Evolutionary conservation across 164 flowering plant species (phyloP).

Genomic region (grape (Vitis vinifera)): DNA sequence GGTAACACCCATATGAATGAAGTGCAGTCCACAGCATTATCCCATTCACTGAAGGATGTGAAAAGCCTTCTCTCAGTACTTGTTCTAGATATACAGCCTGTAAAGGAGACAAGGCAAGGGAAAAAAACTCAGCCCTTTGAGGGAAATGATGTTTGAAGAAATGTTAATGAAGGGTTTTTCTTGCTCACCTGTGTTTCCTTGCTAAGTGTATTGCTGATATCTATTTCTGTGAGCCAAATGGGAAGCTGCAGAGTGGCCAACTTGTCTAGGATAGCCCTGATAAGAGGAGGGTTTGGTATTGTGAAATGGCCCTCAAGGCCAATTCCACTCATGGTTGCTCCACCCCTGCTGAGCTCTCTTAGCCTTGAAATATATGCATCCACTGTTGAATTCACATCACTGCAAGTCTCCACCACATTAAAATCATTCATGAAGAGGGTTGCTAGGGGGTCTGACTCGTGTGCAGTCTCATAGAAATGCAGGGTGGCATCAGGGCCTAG

Average conservation of each 20-base stretch:
- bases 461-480: slow-evolving; percentile 60
- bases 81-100: slow-evolving; percentile 79
- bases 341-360: slow-evolving; percentile 49
- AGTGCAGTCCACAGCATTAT: slow-evolving; percentile 89
- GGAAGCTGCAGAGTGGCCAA: slow-evolving; percentile 80
- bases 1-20: slow-evolving; percentile 73
- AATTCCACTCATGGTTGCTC: slow-evolving; percentile 69
- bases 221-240: slow-evolving; percentile 94
- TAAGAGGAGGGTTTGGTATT: slow-evolving; percentile 70
- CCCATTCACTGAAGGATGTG: slow-evolving; percentile 84
- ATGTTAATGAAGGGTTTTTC: not conserved
- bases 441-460: slow-evolving; percentile 66
- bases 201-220: slow-evolving; percentile 59
- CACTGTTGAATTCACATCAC: slow-evolving; percentile 79
- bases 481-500: slow-evolving; percentile 70
- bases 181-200: slow-evolving; percentile 57
- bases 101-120: not conserved
- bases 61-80: slow-evolving; percentile 87
- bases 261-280: slow-evolving; percentile 81
- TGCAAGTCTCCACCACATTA: slow-evolving; percentile 87
- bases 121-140: no score
- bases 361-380: slow-evolving; percentile 61
- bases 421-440: slow-evolving; percentile 87
- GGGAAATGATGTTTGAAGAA: no score
- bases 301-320: slow-evolving; percentile 84